Conservation (phyloP, 257 asterid genomes). For the Solanum megistacrolobum region DNA sequence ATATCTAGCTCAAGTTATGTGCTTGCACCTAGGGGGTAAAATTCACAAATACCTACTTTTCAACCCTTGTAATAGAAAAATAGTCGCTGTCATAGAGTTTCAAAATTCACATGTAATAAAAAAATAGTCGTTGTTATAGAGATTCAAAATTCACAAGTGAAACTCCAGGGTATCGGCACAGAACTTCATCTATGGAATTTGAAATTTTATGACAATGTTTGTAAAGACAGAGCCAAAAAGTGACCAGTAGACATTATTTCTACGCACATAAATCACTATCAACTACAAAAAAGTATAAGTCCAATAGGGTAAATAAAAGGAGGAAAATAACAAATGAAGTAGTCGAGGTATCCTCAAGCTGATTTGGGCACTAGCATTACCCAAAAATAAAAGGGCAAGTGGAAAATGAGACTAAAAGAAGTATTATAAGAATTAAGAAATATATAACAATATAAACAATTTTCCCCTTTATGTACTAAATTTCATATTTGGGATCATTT, state of each 20-base stretch:
- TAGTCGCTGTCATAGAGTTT: neutral
- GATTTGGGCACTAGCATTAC: neutral
- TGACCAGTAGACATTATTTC: neutral
- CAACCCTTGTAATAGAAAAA: neutral
- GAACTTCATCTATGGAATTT: neutral
- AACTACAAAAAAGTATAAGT: neutral
- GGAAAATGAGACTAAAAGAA: neutral
- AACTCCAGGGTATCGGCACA: neutral
- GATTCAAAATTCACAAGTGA: neutral
- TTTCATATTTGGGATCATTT: neutral
- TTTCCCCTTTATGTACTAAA: neutral
- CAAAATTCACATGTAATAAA: neutral
- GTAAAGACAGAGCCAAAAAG: neutral
- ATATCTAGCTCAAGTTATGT: neutral
- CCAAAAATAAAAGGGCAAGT: neutral
- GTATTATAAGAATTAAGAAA: neutral
- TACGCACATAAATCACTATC: neutral
- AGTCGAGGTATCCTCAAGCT: neutral
- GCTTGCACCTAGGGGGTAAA: neutral
- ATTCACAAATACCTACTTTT: neutral
- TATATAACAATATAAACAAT: neutral
- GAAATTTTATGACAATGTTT: neutral
- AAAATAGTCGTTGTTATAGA: no score
- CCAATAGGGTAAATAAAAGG: neutral
- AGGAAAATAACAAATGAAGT: neutral